These are phyloP conservation scores for Aegilops longissima DNA, from an alignment of 176 grass and related monocot genomes.

Conservation along the genomic window DNA sequence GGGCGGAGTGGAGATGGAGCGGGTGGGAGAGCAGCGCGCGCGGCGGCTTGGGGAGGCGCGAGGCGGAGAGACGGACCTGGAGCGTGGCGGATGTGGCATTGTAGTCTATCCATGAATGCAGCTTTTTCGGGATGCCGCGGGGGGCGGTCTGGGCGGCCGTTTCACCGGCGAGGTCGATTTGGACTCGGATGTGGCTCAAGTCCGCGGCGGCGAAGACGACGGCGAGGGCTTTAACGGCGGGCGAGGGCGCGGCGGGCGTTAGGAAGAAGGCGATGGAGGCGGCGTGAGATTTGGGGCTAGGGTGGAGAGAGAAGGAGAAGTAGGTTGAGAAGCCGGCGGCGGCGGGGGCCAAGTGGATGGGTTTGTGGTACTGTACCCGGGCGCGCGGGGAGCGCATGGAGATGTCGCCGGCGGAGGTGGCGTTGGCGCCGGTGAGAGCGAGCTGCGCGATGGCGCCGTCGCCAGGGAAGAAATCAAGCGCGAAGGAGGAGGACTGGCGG, in stretches of 20 bases:
- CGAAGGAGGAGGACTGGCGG: conserved; percentile 33
- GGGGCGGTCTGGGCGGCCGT: conserved; percentile 12
- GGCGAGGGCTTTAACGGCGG: conserved; percentile 22
- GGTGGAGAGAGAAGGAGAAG: conserved; percentile 74
- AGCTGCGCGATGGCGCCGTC: conserved; percentile 46
- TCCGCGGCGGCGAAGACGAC: conserved; percentile 26
- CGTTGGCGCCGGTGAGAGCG: conserved; percentile 51
- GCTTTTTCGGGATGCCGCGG: neutral
- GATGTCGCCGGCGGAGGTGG: conserved; percentile 33
- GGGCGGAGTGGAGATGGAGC: conserved; percentile 42
- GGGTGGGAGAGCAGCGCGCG: conserved; percentile 46
- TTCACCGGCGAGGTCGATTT: conserved; percentile 41
- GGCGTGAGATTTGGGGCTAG: neutral
- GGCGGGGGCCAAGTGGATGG: conserved; percentile 33
- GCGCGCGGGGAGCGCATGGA: conserved; percentile 42
- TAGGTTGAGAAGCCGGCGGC: conserved; percentile 62
- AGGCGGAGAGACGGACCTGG: conserved; percentile 48
- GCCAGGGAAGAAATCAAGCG: conserved; percentile 57
- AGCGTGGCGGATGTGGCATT: conserved; percentile 45
- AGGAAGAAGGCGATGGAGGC: conserved; percentile 62
- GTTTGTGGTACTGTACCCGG: conserved; percentile 40
- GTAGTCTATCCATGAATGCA: conserved; percentile 84
- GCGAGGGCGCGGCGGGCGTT: neutral
- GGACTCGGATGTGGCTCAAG: conserved; percentile 21
- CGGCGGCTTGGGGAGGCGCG: conserved; percentile 7